Conservation (phyloP, 768 basidiomycete species). For the Tephrocybe sp. region DNA sequence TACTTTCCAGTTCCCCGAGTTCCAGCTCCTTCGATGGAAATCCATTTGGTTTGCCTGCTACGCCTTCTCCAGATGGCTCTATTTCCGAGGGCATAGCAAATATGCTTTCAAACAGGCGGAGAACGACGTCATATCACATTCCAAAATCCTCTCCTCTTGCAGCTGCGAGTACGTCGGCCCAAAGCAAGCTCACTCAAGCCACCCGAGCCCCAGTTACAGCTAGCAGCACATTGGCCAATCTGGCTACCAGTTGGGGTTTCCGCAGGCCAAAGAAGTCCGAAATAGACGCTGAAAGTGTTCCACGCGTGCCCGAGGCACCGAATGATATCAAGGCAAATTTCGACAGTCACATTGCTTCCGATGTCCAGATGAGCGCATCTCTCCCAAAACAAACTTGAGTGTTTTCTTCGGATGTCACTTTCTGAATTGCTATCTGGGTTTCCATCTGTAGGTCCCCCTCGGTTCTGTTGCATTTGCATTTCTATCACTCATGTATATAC, state of each 20-base stretch:
- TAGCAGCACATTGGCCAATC: slow-evolving; percentile 50
- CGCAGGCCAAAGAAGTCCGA: slow-evolving; percentile 51
- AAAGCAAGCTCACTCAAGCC: slow-evolving; percentile 24
- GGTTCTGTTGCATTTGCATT: no score
- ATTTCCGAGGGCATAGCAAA: slow-evolving; percentile 59
- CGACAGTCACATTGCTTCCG: slow-evolving; percentile 4
- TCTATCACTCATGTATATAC: no score
- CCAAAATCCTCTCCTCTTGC: slow-evolving; percentile 48
- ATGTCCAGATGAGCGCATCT: slow-evolving; percentile 13
- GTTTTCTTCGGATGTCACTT: neutral
- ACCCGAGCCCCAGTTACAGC: slow-evolving; percentile 35
- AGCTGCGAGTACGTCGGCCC: slow-evolving; percentile 26
- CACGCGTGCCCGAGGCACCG: neutral
- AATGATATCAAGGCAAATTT: slow-evolving; percentile 3
- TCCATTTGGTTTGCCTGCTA: slow-evolving; percentile 36
- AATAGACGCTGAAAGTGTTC: slow-evolving; percentile 2
- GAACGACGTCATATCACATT: slow-evolving; percentile 61
- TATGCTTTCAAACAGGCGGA: slow-evolving; percentile 39
- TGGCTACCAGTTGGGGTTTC: slow-evolving; percentile 66
- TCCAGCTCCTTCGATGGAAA: slow-evolving; percentile 39
- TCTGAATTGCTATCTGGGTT: no score
- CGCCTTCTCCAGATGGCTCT: slow-evolving; percentile 62
- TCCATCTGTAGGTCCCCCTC: no score
- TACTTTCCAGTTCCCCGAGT: slow-evolving; percentile 40
- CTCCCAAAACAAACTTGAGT: slow-evolving; percentile 20